phyloP scores from a whole-genome alignment of 1,284 basidiomycete species.

The Tetrapyrgos nigripes region DNA sequence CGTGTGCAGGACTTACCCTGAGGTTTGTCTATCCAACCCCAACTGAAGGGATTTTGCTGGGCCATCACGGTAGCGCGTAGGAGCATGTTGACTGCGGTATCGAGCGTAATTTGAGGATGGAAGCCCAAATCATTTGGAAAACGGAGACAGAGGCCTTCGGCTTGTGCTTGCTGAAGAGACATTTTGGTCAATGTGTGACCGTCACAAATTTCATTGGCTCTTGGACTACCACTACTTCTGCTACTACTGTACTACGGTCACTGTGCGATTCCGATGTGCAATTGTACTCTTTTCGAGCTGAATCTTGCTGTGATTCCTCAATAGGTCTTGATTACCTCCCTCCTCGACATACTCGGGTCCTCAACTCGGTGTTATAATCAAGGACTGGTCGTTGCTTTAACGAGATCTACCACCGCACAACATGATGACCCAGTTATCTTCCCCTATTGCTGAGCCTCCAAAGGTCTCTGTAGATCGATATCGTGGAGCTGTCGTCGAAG shows the following conservation, averaged over 20 bases:
- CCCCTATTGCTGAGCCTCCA: neutral
- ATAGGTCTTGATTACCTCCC: too few species aligned
- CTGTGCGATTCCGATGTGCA: neutral
- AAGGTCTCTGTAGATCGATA: conserved; percentile 3
- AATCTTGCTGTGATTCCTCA: neutral
- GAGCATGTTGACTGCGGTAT: conserved; percentile 66
- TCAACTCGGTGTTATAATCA: neutral
- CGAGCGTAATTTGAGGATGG: conserved; percentile 57
- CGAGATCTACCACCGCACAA: neutral
- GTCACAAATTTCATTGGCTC: neutral
- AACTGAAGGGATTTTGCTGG: conserved; percentile 63
- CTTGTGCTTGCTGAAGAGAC: conserved; percentile 48
- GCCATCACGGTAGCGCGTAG: conserved; percentile 61
- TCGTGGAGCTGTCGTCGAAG: conserved; percentile 19
- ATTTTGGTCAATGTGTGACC: too few species aligned
- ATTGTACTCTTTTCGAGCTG: neutral
- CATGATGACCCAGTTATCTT: neutral
- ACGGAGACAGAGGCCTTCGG: conserved; percentile 63
- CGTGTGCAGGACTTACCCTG: conserved; percentile 45
- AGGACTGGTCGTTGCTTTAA: too few species aligned
- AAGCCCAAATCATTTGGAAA: conserved; percentile 68
- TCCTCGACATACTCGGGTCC: neutral
- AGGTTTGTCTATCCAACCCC: conserved; percentile 79
- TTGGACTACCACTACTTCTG: neutral
- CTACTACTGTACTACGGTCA: neutral